Conservation (phyloP, 495 filamentous ascomycete genomes). For the Astrothelium macrocarpum region DNA sequence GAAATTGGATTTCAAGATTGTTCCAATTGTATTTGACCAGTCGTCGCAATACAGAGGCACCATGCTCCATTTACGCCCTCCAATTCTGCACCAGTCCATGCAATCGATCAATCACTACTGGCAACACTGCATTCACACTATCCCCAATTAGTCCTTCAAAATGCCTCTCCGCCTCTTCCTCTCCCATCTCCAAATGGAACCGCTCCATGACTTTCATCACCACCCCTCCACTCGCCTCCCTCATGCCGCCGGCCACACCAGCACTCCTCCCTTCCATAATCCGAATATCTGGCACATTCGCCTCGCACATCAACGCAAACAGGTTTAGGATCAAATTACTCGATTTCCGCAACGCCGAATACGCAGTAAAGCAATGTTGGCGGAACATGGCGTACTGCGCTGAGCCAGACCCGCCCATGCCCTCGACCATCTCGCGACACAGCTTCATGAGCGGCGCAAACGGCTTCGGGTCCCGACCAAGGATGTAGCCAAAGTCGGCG, state of each 20-base stretch:
- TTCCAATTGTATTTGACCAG: no score
- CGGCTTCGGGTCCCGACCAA: slow-evolving; percentile 94
- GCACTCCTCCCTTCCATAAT: slow-evolving; percentile 31
- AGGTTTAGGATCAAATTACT: slow-evolving; percentile 90
- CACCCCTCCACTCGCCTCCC: slow-evolving; percentile 71
- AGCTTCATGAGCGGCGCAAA: slow-evolving; percentile 97
- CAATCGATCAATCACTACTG: slow-evolving; percentile 87
- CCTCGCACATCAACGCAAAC: slow-evolving; percentile 93
- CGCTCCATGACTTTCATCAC: slow-evolving; percentile 91
- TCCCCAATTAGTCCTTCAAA: slow-evolving; percentile 84
- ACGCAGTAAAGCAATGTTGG: slow-evolving; percentile 92
- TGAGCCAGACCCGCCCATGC: slow-evolving; percentile 66
- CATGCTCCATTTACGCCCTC: slow-evolving; percentile 47
- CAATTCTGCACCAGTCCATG: slow-evolving; percentile 92
- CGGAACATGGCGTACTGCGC: slow-evolving; percentile 74
- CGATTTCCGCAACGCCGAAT: slow-evolving; percentile 79
- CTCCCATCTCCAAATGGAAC: slow-evolving; percentile 82
- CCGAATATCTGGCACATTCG: slow-evolving; percentile 90
- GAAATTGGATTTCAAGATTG: no score
- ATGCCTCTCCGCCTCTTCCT: slow-evolving; percentile 84
- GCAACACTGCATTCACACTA: slow-evolving; percentile 76
- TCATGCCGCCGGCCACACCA: neutral
- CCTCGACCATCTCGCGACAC: slow-evolving; percentile 95
- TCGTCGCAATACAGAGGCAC: neutral
- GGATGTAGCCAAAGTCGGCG: slow-evolving; percentile 94